Base-by-base conservation (phyloP, 768 basidiomycete species). In the Rubroboletus satanas region DNA sequence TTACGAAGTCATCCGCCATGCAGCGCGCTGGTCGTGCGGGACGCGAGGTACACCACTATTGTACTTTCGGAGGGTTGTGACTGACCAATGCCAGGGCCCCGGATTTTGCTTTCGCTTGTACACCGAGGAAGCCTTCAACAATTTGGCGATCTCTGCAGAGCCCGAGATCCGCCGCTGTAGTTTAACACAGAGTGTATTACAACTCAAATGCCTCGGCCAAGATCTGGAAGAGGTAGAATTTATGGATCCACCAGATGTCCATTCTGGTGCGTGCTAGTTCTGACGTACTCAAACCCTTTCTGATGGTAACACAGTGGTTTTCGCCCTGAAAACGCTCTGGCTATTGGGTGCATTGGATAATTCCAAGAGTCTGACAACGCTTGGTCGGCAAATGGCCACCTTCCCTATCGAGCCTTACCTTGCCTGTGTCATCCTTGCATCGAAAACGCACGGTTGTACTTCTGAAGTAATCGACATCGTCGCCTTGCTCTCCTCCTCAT, bases 21-120 rank as follows among this genome's bases (percentile, higher is more conserved):
- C 90, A 99, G 70, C 79, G 97, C n/a, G 82, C 93, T 3, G 97
- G 97, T 68, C 91, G 97, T 53, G 97, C 96, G 0, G 97, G 97
- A 58, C 92, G 97, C 54, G 93, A 98, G 73, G 90, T 89, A 11
- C 33, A 5, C 11, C 3, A 15, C 42, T 21, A 14, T 37, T 9
- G 17, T 12, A 15, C 43, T 35, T 46, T 48, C 35, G 21, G 15
- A 9, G 2, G 17, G 23, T 35, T 14, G 31, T 41, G 12, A 52
- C 35, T 60, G 53, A 67, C 39, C 0, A 7, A 35, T 33, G 5
- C 17, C 55, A 92, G 88, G 86, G 90, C 5, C 74, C 78, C 32
- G 97, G 97, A 8, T 76, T 80, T 45, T 99, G 97, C 71, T 99
- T 90, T 73, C 83, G 97, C 23, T 75, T 99, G 12, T 99, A 96